Base-by-base conservation (phyloP, 2,329 filamentous ascomycete genomes). In the Ilyonectria robusta region DNA sequence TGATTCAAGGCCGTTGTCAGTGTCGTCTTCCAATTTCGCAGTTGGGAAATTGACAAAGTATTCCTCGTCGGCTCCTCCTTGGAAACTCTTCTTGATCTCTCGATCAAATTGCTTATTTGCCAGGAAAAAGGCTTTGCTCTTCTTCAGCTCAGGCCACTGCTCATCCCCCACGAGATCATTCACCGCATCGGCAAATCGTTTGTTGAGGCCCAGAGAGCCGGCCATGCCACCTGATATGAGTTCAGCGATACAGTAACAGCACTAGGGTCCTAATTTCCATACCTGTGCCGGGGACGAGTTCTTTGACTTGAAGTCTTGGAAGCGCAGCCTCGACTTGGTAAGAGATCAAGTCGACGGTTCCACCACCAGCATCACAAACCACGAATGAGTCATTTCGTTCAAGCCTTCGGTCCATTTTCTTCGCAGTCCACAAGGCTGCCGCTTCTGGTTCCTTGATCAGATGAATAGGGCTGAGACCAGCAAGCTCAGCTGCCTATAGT, bases 271-370 rank as follows among this genome's bases (percentile, higher is more conserved):
- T 23, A 15, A 6, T n/a, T 8, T 29, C n/a, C 57, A 23, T 63
- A 72, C 75, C 75, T 56, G 60, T 70, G 5, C 75, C 74, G 0
- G 72, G 72, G 10, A 77, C 72, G 0, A 77, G 19, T 54, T 78
- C 75, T 10, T 66, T 74, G 0, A 75, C 23, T n/a, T 72, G 21
- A 0, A 77, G 63, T 3, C 6, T 65, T 1, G 76, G 76, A 4
- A 44, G 33, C 2, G 77, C 35, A 67, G 71, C n/a, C 67, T 63
- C 61, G 13, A 79, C 62, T 29, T 75, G 62, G 44, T 81, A 81
- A 8, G 71, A 78, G 23, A 81, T 78, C 19, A 81, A 62, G 10
- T 82, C 77, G 0, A 76, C 75, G 0, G 75, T 76, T 15, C 75
- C 75, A 2, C 75, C 75, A 2, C 75, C 75, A 1, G 75, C 74